These are phyloP conservation scores for Neckera pumila DNA, from an alignment of 225 moss, liverwort and hornwort genomes.

Conservation along the genomic window DNA sequence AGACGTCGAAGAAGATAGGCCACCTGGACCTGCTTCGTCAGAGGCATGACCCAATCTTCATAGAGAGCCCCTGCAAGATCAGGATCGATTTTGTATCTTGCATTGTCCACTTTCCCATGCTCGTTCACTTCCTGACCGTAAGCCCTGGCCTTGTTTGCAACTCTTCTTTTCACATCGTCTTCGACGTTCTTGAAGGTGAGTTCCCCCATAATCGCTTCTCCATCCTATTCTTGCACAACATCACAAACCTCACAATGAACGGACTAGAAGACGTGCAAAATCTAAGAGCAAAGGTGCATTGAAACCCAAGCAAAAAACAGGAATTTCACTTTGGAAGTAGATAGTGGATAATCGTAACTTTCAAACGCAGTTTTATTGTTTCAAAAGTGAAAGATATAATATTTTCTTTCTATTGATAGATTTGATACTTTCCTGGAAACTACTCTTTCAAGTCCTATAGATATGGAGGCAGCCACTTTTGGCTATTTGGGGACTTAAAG, in stretches of 20 bases:
- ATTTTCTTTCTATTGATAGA: no score
- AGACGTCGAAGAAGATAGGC: constrained; percentile 83
- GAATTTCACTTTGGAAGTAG: neutral
- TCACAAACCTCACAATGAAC: neutral
- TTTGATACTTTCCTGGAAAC: neutral
- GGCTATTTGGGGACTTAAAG: neutral
- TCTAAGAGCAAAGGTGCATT: neutral
- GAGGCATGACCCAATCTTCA: constrained; percentile 95
- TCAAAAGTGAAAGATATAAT: neutral
- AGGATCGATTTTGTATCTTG: constrained; percentile 75
- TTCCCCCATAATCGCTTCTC: constrained; percentile 61
- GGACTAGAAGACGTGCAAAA: neutral
- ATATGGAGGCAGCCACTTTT: neutral
- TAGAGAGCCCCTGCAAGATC: constrained; percentile 73
- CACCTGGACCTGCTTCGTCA: constrained; percentile 95
- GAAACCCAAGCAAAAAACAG: no score
- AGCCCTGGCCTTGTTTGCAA: constrained; percentile 69
- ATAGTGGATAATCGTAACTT: neutral
- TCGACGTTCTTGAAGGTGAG: constrained; percentile 77
- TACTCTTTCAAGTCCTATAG: neutral
- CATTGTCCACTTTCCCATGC: constrained; percentile 28
- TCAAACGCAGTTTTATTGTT: neutral
- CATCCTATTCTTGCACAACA: constrained; percentile 40
- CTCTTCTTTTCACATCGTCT: constrained; percentile 61
- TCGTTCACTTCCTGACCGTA: constrained; percentile 78